Evolutionary conservation across 2,329 filamentous ascomycete species (phyloP).

Genomic region (Coniochaeta sp.): DNA sequence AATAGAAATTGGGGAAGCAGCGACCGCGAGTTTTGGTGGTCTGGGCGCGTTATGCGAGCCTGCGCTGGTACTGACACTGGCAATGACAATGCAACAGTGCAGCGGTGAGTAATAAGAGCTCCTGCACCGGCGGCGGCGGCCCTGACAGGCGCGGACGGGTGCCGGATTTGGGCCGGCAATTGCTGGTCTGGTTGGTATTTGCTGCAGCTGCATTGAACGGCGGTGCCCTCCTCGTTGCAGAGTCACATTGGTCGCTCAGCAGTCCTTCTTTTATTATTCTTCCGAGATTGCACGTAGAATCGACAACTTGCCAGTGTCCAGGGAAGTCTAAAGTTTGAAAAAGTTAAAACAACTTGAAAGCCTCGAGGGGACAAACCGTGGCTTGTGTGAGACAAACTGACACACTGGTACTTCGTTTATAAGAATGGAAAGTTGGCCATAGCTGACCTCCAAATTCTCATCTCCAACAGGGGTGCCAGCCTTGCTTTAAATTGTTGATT

Average conservation of each 20-base stretch:
- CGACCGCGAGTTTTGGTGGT: neutral
- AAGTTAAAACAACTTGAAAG: too few relatives aligned
- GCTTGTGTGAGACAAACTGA: neutral
- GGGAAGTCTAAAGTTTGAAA: too few relatives aligned
- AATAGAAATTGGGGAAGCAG: neutral
- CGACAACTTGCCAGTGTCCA: too few relatives aligned
- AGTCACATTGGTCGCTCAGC: neutral
- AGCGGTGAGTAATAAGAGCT: too few relatives aligned
- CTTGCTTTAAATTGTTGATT: slow-evolving; percentile 2
- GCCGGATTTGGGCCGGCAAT: neutral
- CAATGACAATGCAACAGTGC: neutral
- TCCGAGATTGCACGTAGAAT: neutral
- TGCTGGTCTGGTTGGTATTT: neutral
- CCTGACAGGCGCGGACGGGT: neutral
- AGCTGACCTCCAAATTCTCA: neutral
- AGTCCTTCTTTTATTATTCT: neutral
- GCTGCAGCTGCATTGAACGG: neutral
- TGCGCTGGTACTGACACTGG: neutral
- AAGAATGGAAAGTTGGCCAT: neutral
- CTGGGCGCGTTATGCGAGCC: neutral
- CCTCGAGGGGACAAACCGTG: neutral
- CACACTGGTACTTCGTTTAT: neutral
- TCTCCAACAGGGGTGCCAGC: neutral
- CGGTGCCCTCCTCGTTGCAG: neutral
- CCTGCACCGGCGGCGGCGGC: too few relatives aligned